Evolutionary conservation across 2,329 filamentous ascomycete species (phyloP).

Genomic region (Fusarium albidum): DNA sequence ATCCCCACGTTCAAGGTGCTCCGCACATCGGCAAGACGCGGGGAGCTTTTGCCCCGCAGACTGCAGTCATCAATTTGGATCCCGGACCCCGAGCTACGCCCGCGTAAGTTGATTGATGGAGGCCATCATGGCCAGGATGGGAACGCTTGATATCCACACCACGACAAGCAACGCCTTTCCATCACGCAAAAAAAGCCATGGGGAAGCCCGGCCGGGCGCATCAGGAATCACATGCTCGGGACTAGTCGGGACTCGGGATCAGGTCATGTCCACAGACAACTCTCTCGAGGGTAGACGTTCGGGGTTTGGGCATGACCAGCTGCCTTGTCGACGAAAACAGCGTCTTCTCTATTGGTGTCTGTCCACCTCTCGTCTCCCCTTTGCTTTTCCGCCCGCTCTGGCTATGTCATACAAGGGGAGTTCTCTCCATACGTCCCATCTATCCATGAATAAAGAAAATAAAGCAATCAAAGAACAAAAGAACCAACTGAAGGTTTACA

Average conservation of each 20-base stretch:
- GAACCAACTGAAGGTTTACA: constrained; percentile 32
- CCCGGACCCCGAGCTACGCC: constrained; percentile 26
- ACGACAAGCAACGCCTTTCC: neutral
- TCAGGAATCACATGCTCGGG: constrained; percentile 5
- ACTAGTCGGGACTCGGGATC: constrained; percentile 1
- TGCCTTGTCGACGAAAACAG: constrained; percentile 19
- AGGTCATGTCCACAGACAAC: neutral
- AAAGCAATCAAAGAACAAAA: constrained; percentile 29
- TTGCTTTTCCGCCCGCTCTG: constrained; percentile 34
- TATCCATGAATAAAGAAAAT: constrained; percentile 36
- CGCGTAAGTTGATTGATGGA: neutral
- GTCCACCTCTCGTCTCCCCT: constrained; percentile 6
- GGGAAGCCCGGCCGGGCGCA: constrained; percentile 2
- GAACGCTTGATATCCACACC: constrained; percentile 16
- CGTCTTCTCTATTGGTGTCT: constrained; percentile 17
- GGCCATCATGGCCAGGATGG: neutral
- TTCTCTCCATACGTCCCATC: constrained; percentile 27
- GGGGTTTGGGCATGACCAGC: neutral
- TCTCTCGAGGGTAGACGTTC: neutral
- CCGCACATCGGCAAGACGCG: constrained; percentile 29
- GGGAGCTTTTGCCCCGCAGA: constrained; percentile 32
- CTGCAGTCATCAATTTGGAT: constrained; percentile 16
- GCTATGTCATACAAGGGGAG: constrained; percentile 37
- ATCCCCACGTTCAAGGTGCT: constrained; percentile 21
- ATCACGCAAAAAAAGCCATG: constrained; percentile 1